Conservation (phyloP, 1,139 yeast species). For the Blastobotrys buckinghamii region DNA sequence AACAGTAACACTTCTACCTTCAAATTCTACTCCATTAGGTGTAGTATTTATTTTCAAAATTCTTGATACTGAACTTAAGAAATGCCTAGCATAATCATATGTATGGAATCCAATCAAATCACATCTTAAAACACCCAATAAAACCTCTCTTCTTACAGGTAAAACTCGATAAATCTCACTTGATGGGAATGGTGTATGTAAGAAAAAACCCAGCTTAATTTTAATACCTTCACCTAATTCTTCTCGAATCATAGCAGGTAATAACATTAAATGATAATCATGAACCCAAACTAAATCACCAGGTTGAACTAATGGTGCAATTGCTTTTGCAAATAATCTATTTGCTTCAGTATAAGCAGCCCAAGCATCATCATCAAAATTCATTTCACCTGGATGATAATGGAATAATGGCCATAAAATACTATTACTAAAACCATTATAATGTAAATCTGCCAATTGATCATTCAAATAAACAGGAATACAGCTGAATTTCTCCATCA, state of each 20-base stretch:
- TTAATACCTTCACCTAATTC: constrained; percentile 49
- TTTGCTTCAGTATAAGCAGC: constrained; percentile 96
- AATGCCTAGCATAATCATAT: constrained; percentile 99
- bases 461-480: constrained; percentile 86
- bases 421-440: constrained; percentile 87
- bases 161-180: constrained; percentile 91
- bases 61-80: constrained; percentile 84
- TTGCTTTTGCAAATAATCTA: constrained; percentile 67
- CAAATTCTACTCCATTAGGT: constrained; percentile 85
- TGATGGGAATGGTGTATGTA: constrained; percentile 98
- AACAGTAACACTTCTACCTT: constrained; percentile 71
- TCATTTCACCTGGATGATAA: constrained; percentile 99
- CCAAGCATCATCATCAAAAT: constrained; percentile 97
- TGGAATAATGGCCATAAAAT: constrained; percentile 98
- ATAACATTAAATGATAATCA: constrained; percentile 92
- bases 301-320: constrained; percentile 66
- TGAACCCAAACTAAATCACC: constrained; percentile 96
- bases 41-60: constrained; percentile 75
- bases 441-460: constrained; percentile 89
- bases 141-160: constrained; percentile 90
- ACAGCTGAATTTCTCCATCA: constrained; percentile 75
- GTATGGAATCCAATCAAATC: constrained; percentile 97
- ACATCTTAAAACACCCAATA: constrained; percentile 88
- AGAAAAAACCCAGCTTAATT: constrained; percentile 82
- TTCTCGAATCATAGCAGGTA: constrained; percentile 83